A percentile compares a stretch with the other conserved stretches of the same genome.
Conservation (phyloP, 2,329 filamentous ascomycete species). For the Diatrype stigma region DNA sequence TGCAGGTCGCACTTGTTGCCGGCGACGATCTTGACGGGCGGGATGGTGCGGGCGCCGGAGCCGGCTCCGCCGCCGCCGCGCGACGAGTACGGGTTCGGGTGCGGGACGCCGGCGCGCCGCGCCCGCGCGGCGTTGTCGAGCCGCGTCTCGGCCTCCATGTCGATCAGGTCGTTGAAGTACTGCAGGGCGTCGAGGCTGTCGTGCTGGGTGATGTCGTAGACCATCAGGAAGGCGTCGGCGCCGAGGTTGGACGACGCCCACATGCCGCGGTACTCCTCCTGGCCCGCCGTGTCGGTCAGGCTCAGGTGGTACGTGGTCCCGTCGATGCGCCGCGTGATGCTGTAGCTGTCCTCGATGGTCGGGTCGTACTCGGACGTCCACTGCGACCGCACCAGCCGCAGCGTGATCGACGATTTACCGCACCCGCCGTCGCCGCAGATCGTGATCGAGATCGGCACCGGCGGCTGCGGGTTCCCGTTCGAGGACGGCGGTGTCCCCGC, state of each 20-base stretch:
- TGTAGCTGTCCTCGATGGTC: conserved; percentile 81
- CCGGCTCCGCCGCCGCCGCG: too few relatives aligned
- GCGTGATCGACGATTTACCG: conserved; percentile 80
- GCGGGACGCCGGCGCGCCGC: conserved; percentile 37
- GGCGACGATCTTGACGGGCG: conserved; percentile 77
- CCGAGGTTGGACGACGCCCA: conserved; percentile 76
- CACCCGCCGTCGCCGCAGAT: conserved; percentile 84
- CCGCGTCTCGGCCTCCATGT: conserved; percentile 72
- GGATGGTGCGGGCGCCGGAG: conserved; percentile 47
- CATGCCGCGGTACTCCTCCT: conserved; percentile 85
- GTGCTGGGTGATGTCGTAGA: conserved; percentile 78
- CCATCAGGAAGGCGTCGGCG: conserved; percentile 78
- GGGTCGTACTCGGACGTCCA: conserved; percentile 84
- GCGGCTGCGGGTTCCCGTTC: conserved; percentile 32
- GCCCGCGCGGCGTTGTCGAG: conserved; percentile 58
- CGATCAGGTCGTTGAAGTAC: conserved; percentile 79
- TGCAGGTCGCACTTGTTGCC: conserved; percentile 85
- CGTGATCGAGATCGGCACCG: conserved; percentile 66
- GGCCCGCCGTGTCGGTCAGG: conserved; percentile 81
- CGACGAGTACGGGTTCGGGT: conserved; percentile 20
- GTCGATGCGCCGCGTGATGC: conserved; percentile 74
- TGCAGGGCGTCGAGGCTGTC: conserved; percentile 67
- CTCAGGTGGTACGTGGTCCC: conserved; percentile 75
- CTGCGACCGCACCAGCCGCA: conserved; percentile 75
- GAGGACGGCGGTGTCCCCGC: too few relatives aligned